phyloP scores from a whole-genome alignment of 129 eudicot genomes.

The Mikania micrantha region DNA sequence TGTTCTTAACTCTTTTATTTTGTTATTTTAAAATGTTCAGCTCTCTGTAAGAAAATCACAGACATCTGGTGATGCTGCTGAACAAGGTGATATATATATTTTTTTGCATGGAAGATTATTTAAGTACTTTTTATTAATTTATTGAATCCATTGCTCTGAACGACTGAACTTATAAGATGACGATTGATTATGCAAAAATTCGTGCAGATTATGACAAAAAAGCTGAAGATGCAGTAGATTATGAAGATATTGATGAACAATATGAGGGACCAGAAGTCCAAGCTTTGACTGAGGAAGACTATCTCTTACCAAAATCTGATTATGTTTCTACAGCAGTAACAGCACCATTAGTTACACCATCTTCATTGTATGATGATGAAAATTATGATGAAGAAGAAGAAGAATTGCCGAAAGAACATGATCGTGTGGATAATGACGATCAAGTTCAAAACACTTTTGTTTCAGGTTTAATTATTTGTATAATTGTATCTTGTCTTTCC shows the following conservation, averaged over 20 bases:
- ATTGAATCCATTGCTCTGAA: background rate
- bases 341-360: conserved; percentile 33
- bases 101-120: background rate
- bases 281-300: conserved; percentile 84
- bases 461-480: conserved; percentile 40
- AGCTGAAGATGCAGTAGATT: conserved; percentile 97
- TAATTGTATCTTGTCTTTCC: conserved; percentile 4
- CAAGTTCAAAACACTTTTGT: conserved; percentile 30
- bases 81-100: conserved; percentile 67
- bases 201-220: conserved; percentile 77
- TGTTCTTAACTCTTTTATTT: conserved; percentile 16
- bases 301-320: conserved; percentile 64
- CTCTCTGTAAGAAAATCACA: conserved; percentile 58
- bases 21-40: conserved; percentile 32
- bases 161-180: background rate
- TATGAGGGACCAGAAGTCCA: conserved; percentile 97
- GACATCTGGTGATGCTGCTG: conserved; percentile 60
- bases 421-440: conserved; percentile 30
- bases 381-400: conserved; percentile 80
- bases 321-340: conserved; percentile 48
- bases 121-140: conserved; percentile 7
- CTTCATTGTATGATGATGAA: conserved; percentile 85
- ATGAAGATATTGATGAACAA: conserved; percentile 93
- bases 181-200: conserved; percentile 1
- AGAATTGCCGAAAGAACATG: conserved; percentile 18